phyloP scores from a whole-genome alignment of 352 stramenopile genomes.

The Phytophthora nicotianae region DNA sequence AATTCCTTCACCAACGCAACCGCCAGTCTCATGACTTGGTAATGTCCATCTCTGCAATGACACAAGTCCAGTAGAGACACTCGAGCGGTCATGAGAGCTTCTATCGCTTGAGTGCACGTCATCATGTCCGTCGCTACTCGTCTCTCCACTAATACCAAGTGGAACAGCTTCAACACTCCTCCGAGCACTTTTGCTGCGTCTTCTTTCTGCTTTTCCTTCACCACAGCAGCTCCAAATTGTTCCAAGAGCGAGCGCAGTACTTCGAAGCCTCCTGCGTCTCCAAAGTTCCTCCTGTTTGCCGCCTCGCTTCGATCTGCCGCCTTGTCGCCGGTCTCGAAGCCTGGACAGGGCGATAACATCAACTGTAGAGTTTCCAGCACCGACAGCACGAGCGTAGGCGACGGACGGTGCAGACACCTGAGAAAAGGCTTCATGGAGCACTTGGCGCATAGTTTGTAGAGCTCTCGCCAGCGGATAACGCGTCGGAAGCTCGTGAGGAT shows the following conservation, averaged over 20 bases:
- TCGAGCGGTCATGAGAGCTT: constrained; percentile 65
- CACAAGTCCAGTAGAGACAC: constrained; percentile 74
- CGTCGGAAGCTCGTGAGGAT: constrained; percentile 74
- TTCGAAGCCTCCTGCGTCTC: constrained; percentile 71
- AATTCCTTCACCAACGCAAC: constrained; percentile 80
- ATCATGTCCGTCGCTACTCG: constrained; percentile 52
- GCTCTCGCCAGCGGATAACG: constrained; percentile 79
- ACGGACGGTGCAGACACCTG: constrained; percentile 60
- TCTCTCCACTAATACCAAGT: constrained; percentile 64
- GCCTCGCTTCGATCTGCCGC: constrained; percentile 69
- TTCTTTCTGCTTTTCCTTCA: constrained; percentile 21
- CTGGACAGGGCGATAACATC: constrained; percentile 64
- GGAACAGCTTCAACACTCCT: constrained; percentile 65
- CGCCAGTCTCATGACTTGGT: constrained; percentile 58
- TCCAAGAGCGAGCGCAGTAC: constrained; percentile 69
- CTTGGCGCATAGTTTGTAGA: constrained; percentile 82
- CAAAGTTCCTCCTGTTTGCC: constrained; percentile 80
- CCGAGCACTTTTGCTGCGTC: constrained; percentile 43
- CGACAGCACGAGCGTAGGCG: constrained; percentile 53
- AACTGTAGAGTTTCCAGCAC: constrained; percentile 69
- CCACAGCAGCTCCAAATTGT: constrained; percentile 50
- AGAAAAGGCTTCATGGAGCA: constrained; percentile 86
- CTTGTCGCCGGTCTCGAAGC: constrained; percentile 61
- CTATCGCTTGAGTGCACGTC: constrained; percentile 67
- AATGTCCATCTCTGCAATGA: constrained; percentile 40